Evolutionary conservation across 495 filamentous ascomycete genomes (phyloP), one percentile per base, ranked within the genome.

Genomic region (Symbiotaphrina buchneri): DNA sequence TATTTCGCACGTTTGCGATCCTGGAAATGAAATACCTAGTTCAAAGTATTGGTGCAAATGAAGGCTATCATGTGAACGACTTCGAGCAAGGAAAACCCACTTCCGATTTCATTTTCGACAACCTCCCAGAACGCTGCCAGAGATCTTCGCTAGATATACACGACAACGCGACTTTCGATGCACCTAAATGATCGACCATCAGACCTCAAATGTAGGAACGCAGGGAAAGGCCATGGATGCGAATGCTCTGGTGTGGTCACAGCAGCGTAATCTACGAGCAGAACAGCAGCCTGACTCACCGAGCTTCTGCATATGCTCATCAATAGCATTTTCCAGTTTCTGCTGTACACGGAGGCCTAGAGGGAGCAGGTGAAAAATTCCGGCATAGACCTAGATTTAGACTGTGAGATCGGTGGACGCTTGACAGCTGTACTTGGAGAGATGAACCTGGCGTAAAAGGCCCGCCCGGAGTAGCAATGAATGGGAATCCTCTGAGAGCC

Each of bases 361-460:
- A 1, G 87, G 87, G 6, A 97, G 59, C 43, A 93, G 61, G 48
- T 97, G 90, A 47, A 94, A 95, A 21, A 97, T 64, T 4, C 87
- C 90, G 3, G 85, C 65, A 40, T 91, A 70, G 23, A 80, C 74
- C 69, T 84, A 17, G 15, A 10, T 15, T 10, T 6, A n/a, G n/a
- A n/a, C n/a, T n/a, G n/a, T n/a, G n/a, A n/a, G n/a, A n/a, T n/a
- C n/a, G 11, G 2, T 35, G 10, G 21, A 8, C 17, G 32, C 10
- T 8, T 8, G 11, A 13, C 10, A 10, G 10, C 10, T 20, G 24
- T 26, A 18, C 39, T 31, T 18, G n/a, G 6, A 7, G 28, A 5
- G 11, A 40, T 49, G 21, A 27, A 74, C 71, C 56, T 80, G 81
- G 34, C 80, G 74, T 17, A 93, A 46, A 39, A 78, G 91, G 1